Evolutionary conservation across 176 grass and related monocot species (phyloP), one percentile per base, ranked within the genome.

Genomic region (Triticum timopheevii): DNA sequence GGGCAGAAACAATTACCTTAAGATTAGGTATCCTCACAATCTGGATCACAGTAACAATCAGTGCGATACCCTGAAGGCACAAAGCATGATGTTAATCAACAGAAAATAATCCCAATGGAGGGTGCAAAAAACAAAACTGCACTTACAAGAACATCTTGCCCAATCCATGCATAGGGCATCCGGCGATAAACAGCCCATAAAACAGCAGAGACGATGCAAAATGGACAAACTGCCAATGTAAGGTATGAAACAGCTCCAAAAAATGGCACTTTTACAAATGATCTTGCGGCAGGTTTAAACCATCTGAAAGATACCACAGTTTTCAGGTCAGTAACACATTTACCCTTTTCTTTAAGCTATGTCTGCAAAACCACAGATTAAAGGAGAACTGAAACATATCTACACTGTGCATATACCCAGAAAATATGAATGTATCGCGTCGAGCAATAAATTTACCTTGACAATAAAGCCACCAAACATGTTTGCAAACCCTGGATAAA

Each of bases 71-170:
- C 96, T 98, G 64, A 83, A 86, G 67, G 35, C 62, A 79, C 65
- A 70, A 82, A 81, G 71, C 8, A 85, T 20, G 42, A 50, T 30
- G 71, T 76, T 82, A 73, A 72, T 83, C 7, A 68, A 73, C 16
- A 31, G 22, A 75, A 11, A 82, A 84, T 52, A 76, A 58, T 79
- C 34, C 61, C 45, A 87, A 88, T 40, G 77, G 68, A 88, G 65
- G 7, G 1, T 36, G 61, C 45, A 24, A 69, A 49, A 24, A 69
- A 49, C 7, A 61, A 80, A 68, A 35, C 12, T 70, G 39, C n/a
- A 67, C 87, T 84, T 93, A 99, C 97, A 91, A 99, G 90, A 83
- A 99, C 91, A 89, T 99, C 97, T 96, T 99, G 97, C 42, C 94
- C 94, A 80, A 99, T 96, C 97, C 97, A 99, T 65, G 94, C 94